Conservation (phyloP, 2,329 filamentous ascomycete genomes). For the Akanthomyces dipterigenus region DNA sequence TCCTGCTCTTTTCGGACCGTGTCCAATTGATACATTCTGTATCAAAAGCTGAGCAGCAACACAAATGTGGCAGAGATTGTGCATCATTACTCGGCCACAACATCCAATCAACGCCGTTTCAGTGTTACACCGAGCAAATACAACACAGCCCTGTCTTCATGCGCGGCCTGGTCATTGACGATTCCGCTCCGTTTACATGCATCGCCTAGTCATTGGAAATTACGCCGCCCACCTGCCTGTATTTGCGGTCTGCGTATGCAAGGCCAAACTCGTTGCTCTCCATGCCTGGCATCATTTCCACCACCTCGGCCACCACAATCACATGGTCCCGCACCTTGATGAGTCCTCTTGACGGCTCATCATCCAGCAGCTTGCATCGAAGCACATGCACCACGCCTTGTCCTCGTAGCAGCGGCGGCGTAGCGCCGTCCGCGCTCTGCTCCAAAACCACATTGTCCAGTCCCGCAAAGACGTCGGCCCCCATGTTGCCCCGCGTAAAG, state of each 20-base stretch:
- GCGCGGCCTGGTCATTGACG: not conserved
- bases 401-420: slow-evolving; percentile 38
- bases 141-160: not conserved
- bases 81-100: not conserved
- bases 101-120: not conserved
- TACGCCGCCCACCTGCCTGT: slow-evolving; percentile 35
- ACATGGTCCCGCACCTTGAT: slow-evolving; percentile 45
- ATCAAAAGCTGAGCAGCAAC: not conserved
- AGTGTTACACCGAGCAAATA: not conserved
- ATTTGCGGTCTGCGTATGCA: slow-evolving; percentile 43
- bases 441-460: slow-evolving; percentile 21
- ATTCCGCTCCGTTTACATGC: slow-evolving; percentile 26
- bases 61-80: not conserved
- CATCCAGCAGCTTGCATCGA: slow-evolving; percentile 34
- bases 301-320: slow-evolving; percentile 45
- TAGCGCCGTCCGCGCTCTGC: not conserved
- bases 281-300: slow-evolving; percentile 33
- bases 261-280: slow-evolving; percentile 35
- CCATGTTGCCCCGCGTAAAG: slow-evolving; percentile 43
- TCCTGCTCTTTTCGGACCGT: not conserved
- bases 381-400: slow-evolving; percentile 47
- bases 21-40: not conserved
- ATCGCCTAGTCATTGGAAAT: slow-evolving; percentile 17
- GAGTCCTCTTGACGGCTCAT: slow-evolving; percentile 33
- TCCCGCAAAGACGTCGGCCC: slow-evolving; percentile 31